phyloP scores from a whole-genome alignment of 345 rosid genomes.

The Pelargonium nanum region DNA sequence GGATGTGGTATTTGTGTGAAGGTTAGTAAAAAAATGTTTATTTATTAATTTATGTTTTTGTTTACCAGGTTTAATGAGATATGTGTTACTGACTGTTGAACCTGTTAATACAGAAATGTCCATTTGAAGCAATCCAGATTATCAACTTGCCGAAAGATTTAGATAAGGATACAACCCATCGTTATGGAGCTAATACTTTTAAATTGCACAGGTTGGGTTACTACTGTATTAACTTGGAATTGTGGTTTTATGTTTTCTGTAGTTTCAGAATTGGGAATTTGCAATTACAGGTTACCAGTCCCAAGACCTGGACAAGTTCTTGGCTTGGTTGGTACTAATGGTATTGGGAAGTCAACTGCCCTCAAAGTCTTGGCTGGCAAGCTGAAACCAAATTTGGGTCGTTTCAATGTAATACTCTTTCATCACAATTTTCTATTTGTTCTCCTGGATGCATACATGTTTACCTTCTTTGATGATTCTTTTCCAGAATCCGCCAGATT shows the following conservation, averaged over 20 bases:
- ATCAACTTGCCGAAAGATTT: conserved; percentile 91
- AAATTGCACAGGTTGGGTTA: conserved; percentile 69
- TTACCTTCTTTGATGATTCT: conserved; percentile 2
- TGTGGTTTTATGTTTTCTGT: background rate
- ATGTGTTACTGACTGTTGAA: background rate
- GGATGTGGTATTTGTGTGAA: conserved; percentile 98
- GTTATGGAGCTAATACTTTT: conserved; percentile 92
- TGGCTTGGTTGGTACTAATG: conserved; percentile 98
- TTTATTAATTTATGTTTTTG: background rate
- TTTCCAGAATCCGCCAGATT: conserved; percentile 92
- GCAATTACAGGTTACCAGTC: conserved; percentile 67
- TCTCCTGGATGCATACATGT: background rate
- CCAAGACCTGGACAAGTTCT: conserved; percentile 99
- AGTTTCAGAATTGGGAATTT: conserved; percentile 4
- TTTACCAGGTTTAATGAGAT: background rate
- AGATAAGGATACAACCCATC: conserved; percentile 92
- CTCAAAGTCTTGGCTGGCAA: conserved; percentile 92
- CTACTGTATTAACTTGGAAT: background rate
- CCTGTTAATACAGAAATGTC: conserved; percentile 65
- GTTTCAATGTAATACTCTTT: conserved; percentile 49
- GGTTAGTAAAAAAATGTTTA: conserved; percentile 29
- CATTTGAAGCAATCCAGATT: conserved; percentile 94
- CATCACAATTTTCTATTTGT: background rate
- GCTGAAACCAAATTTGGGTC: conserved; percentile 94
- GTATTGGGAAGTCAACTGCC: conserved; percentile 96